Evolutionary conservation across 1,284 basidiomycete species (phyloP).

Genomic region (Sutorius eximius): DNA sequence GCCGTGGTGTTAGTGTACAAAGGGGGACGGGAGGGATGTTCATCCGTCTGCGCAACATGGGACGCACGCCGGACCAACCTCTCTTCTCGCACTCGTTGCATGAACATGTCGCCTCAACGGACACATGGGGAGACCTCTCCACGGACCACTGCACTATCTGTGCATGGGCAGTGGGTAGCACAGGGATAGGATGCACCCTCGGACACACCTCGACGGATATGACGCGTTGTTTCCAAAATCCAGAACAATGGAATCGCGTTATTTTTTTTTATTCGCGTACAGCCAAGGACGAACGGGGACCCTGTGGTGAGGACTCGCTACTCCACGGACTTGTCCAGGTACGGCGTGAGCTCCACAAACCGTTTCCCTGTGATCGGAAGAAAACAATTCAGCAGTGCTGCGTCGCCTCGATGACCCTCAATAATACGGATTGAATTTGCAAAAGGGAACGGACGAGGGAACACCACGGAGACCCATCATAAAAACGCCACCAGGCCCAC

Average conservation of each 20-base stretch:
- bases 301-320: conserved; percentile 17
- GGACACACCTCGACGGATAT: conserved; percentile 20
- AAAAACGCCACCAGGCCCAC: conserved; percentile 21
- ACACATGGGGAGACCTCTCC: conserved; percentile 10
- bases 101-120: not conserved
- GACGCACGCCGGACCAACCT: conserved; percentile 3
- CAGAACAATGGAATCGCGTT: not conserved
- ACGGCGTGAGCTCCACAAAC: conserved; percentile 20
- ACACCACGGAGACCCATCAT: conserved; percentile 25
- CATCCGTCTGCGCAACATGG: conserved; percentile 2
- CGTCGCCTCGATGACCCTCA: conserved; percentile 22
- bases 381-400: conserved; percentile 15
- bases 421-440: conserved; percentile 23
- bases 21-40: not conserved
- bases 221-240: conserved; percentile 12
- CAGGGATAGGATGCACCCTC: conserved; percentile 13
- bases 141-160: not conserved
- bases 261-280: not conserved
- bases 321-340: conserved; percentile 25
- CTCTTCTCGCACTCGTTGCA: not conserved
- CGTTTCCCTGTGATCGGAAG: conserved; percentile 12
- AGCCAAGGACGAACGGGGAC: conserved; percentile 16
- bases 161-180: conserved; percentile 11
- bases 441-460: conserved; percentile 25
- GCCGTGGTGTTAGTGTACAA: not conserved